Evolutionary conservation across 441 rosid genomes (phyloP), one percentile per base, ranked within the genome.

Genomic region (Aquilaria agallochum): DNA sequence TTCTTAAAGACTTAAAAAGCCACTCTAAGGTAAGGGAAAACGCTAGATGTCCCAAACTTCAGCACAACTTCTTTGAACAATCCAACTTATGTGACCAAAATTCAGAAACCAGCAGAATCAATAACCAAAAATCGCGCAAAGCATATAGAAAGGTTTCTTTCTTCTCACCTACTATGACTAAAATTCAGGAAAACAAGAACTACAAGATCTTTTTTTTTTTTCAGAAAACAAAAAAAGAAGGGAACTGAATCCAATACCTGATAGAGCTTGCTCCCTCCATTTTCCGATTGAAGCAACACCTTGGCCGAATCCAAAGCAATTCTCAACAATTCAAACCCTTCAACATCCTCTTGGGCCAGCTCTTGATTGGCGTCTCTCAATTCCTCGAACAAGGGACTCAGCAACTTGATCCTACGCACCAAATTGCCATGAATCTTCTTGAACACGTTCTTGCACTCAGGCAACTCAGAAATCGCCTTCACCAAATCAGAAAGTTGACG

Each of bases 341-440:
- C 42, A 69, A 78, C 55, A 42, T 63, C 79, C n/a, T 86, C 86
- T 12, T 82, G 74, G 31, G 84, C 85, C 9, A 79, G 63, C 63
- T 66, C 81, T 11, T 64, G 76, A n/a, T 71, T 32, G 33, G 69
- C 54, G 54, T 87, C 97, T 31, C 71, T 75, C 74, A 89, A 76
- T 66, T 89, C 99, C 86, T 94, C 96, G 51, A 94, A 87, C 84
- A 91, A 77, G 72, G 99, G 97, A 68, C 90, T 83, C 74, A 94
- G 81, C 53, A 94, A 84, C 87, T 89, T 91, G 74, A 94, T 83
- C 72, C 99, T 81, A 53, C 97, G 90, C 48, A 80, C 79, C 78
- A 91, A 78, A 80, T 87, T 85, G 46, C 92, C 86, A 68, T 87
- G 85, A 86, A 81, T 79, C 80, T 68, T 86, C 76, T 78, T 86